Conservation (phyloP, 2,329 filamentous ascomycete genomes). For the Berkeleyomyces rouxiae region DNA sequence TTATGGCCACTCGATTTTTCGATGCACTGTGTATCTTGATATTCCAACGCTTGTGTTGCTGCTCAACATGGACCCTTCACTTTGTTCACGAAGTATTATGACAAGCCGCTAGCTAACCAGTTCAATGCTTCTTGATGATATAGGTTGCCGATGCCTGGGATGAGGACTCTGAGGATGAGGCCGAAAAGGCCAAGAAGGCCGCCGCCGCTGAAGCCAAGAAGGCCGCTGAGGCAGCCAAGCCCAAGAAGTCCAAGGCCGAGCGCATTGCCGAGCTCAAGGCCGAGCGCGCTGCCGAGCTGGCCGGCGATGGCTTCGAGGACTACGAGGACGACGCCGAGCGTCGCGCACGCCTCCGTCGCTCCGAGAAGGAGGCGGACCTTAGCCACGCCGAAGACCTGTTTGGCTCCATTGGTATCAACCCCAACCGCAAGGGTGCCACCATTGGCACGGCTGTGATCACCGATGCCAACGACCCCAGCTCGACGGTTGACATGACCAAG, state of each 20-base stretch:
- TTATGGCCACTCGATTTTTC: slow-evolving; percentile 10
- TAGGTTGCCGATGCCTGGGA: slow-evolving; percentile 95
- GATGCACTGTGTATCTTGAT: not conserved
- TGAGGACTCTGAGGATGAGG: slow-evolving; percentile 65
- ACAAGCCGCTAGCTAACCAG: not conserved
- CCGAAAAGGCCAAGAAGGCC: slow-evolving; percentile 88
- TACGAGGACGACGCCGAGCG: slow-evolving; percentile 55
- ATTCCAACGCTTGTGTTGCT: not conserved
- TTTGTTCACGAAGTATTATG: not conserved
- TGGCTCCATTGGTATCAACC: slow-evolving; percentile 50
- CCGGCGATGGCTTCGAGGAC: slow-evolving; percentile 35
- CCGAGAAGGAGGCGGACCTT: slow-evolving; percentile 77
- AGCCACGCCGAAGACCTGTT: slow-evolving; percentile 85
- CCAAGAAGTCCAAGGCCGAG: slow-evolving; percentile 84
- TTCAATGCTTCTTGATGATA: not conserved
- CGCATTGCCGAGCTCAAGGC: slow-evolving; percentile 62
- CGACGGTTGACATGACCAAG: slow-evolving; percentile 62
- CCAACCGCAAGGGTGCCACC: slow-evolving; percentile 50
- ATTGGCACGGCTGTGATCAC: slow-evolving; percentile 49
- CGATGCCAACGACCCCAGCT: slow-evolving; percentile 56
- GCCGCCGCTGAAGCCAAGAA: slow-evolving; percentile 77
- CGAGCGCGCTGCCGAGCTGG: slow-evolving; percentile 36
- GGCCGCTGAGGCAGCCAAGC: slow-evolving; percentile 71
- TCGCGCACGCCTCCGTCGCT: slow-evolving; percentile 57
- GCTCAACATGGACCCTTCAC: not conserved